Percentiles rank a stretch among this genome's conserved stretches.
Conservation (phyloP, 106 monocot genomes). For the Dactylorhiza incarnata region DNA sequence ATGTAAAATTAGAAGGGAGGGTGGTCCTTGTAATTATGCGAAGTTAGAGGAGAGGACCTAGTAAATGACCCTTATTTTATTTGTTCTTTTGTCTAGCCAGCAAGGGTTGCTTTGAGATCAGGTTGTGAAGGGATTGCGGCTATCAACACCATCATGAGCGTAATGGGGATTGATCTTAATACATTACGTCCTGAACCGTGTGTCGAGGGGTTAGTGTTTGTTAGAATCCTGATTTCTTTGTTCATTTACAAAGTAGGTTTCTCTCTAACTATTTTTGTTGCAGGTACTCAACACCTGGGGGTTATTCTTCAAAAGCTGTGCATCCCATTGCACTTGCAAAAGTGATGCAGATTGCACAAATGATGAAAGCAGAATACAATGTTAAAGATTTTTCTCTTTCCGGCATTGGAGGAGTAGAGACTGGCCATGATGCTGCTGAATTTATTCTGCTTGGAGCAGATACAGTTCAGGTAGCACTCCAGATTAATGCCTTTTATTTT, state of each 20-base stretch:
- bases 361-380: constrained; percentile 79
- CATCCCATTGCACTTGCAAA: constrained; percentile 96
- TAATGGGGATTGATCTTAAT: constrained; percentile 94
- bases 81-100: constrained; percentile 50
- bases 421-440: constrained; percentile 84
- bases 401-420: constrained; percentile 95
- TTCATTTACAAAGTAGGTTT: background rate
- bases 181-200: constrained; percentile 94
- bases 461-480: constrained; percentile 71
- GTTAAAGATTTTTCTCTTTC: constrained; percentile 61
- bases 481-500: too few species aligned
- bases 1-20: too few species aligned
- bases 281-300: constrained; percentile 94
- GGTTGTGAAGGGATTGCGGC: constrained; percentile 93
- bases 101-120: constrained; percentile 67
- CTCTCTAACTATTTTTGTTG: constrained; percentile 4
- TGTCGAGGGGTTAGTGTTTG: constrained; percentile 76
- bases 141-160: constrained; percentile 98
- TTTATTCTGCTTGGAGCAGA: constrained; percentile 95
- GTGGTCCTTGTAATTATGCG: too few species aligned
- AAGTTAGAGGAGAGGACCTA: too few species aligned
- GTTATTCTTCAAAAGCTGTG: constrained; percentile 90
- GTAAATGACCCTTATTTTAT: background rate
- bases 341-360: constrained; percentile 96
- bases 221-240: constrained; percentile 1